A percentile compares a stretch with the other conserved stretches of the same genome.
phyloP scores from a whole-genome alignment of 129 eudicot species.

The Deinandra increscens region DNA sequence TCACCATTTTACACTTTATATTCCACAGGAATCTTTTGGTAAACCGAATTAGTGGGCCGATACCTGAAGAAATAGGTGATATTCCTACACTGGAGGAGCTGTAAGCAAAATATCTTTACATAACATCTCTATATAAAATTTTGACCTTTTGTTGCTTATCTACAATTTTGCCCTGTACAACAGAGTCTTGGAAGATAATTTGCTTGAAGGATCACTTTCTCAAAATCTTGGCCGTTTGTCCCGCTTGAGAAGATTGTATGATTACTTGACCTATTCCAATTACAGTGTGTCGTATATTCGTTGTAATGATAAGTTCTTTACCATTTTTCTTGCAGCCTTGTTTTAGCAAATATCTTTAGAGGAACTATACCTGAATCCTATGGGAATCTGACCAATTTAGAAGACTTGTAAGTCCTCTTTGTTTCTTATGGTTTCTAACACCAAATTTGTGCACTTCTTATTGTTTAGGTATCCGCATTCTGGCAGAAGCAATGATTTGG shows the following conservation, averaged over 20 bases:
- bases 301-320: not conserved
- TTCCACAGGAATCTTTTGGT: constrained; percentile 64
- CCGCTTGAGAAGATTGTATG: constrained; percentile 67
- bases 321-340: constrained; percentile 54
- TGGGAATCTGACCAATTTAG: constrained; percentile 55
- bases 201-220: constrained; percentile 62
- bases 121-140: not conserved
- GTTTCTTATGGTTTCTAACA: constrained; percentile 17
- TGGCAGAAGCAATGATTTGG: constrained; percentile 68
- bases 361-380: constrained; percentile 76
- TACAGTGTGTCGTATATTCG: not conserved
- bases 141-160: not conserved
- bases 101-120: constrained; percentile 44
- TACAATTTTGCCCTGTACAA: constrained; percentile 13
- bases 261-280: not conserved
- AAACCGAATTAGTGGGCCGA: constrained; percentile 66
- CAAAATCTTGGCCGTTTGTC: constrained; percentile 53
- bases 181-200: constrained; percentile 59
- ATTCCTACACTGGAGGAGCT: constrained; percentile 65
- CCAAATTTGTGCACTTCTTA: not conserved
- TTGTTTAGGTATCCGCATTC: constrained; percentile 73
- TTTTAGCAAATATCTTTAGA: constrained; percentile 61
- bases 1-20: not conserved
- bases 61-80: constrained; percentile 73
- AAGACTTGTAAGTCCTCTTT: constrained; percentile 64